Evolutionary conservation across 2,329 filamentous ascomycete species (phyloP).

Genomic region (Nothophaeocryptopus gaeumannii): DNA sequence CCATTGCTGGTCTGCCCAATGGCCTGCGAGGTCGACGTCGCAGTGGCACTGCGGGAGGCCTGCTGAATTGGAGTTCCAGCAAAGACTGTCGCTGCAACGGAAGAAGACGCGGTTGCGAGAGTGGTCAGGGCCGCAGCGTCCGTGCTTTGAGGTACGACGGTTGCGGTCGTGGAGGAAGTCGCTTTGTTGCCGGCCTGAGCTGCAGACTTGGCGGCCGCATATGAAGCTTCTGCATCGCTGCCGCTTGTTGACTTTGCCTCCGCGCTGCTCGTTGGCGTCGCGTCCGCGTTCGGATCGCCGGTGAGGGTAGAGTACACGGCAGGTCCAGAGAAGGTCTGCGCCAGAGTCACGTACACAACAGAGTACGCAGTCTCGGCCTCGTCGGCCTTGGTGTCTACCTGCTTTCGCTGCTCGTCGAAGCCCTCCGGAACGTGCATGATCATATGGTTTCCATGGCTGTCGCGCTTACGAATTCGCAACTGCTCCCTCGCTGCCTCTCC

Average conservation of each 20-base stretch:
- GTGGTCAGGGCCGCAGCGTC: slow-evolving; percentile 15
- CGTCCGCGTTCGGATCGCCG: slow-evolving; percentile 5
- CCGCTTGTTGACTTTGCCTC: slow-evolving; percentile 16
- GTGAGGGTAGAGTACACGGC: slow-evolving; percentile 33
- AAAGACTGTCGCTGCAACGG: slow-evolving; percentile 4
- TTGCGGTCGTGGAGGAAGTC: slow-evolving; percentile 12
- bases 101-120: slow-evolving; percentile 19
- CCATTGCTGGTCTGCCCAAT: slow-evolving; percentile 14
- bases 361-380: slow-evolving; percentile 34
- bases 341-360: slow-evolving; percentile 54
- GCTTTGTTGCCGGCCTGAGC: slow-evolving; percentile 12
- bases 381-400: neutral
- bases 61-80: slow-evolving; percentile 25
- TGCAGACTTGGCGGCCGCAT: slow-evolving; percentile 12
- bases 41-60: slow-evolving; percentile 18
- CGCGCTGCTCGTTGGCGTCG: slow-evolving; percentile 16
- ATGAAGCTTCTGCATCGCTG: slow-evolving; percentile 16
- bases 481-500: slow-evolving; percentile 27
- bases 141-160: slow-evolving; percentile 13
- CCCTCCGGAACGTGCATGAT: slow-evolving; percentile 30
- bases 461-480: slow-evolving; percentile 27
- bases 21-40: slow-evolving; percentile 9
- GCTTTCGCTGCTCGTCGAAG: slow-evolving; percentile 17
- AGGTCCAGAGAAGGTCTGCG: slow-evolving; percentile 51
- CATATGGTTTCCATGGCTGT: slow-evolving; percentile 26